phyloP scores from a whole-genome alignment of 192 early-diverging fungal species.

The Dissophora globulifera region DNA sequence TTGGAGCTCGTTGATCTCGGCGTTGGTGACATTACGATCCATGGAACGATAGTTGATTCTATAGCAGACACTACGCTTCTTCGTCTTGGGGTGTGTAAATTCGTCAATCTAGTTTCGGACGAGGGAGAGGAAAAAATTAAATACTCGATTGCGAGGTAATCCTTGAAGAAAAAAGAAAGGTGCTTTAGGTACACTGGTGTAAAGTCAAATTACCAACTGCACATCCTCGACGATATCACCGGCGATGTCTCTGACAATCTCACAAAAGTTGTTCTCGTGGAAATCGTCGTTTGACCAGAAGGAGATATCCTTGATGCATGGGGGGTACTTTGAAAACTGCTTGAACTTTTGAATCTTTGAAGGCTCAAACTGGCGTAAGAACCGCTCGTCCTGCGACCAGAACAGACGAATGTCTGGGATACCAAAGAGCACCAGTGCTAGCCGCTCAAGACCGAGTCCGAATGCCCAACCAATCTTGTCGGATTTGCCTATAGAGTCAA shows the following conservation, averaged over 20 bases:
- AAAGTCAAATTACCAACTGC: constrained; percentile 80
- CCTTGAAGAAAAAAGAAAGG: no score
- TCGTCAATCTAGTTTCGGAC: constrained; percentile 75
- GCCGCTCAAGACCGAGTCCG: constrained; percentile 94
- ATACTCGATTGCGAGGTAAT: no score
- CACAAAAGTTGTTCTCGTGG: constrained; percentile 96
- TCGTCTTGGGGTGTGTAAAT: constrained; percentile 89
- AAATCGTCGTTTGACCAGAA: constrained; percentile 82
- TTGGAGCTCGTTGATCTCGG: constrained; percentile 95
- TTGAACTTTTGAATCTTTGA: constrained; percentile 78
- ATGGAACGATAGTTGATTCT: constrained; percentile 96
- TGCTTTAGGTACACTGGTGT: no score
- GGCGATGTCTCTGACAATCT: constrained; percentile 90
- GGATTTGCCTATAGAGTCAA: constrained; percentile 58
- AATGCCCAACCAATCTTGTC: constrained; percentile 97
- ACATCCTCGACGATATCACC: constrained; percentile 94
- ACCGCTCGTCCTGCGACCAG: constrained; percentile 91
- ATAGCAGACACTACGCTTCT: constrained; percentile 86
- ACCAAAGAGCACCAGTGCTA: constrained; percentile 95
- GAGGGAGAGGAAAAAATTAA: neutral
- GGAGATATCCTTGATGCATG: constrained; percentile 94
- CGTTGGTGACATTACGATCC: constrained; percentile 95
- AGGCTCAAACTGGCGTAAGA: constrained; percentile 83
- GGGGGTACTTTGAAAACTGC: constrained; percentile 89
- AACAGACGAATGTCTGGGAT: constrained; percentile 97